These are phyloP conservation scores for Athelia sp. DNA, from an alignment of 1,284 basidiomycete genomes.

Conservation along the genomic window DNA sequence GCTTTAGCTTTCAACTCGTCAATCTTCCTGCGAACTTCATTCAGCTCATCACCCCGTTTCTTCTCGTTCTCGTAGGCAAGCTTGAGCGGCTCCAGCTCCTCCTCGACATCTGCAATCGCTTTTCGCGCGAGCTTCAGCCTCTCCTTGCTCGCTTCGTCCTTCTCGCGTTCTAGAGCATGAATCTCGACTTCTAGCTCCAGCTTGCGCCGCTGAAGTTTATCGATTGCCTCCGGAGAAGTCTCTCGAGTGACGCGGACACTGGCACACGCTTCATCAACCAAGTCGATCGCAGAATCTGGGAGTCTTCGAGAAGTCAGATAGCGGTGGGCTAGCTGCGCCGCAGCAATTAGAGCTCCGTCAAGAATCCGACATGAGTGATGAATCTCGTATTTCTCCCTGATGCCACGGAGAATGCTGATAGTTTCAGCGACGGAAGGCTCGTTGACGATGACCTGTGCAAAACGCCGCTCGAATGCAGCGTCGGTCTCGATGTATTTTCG, in stretches of 20 bases:
- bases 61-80: slow-evolving; percentile 91
- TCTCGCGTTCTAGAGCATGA: slow-evolving; percentile 91
- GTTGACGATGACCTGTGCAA: slow-evolving; percentile 91
- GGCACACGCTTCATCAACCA: slow-evolving; percentile 92
- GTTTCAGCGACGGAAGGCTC: slow-evolving; percentile 91
- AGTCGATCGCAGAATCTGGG: slow-evolving; percentile 89
- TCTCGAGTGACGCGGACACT: slow-evolving; percentile 92
- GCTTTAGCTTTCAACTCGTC: slow-evolving; percentile 92
- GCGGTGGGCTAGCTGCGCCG: slow-evolving; percentile 90
- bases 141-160: slow-evolving; percentile 88
- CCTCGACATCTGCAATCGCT: slow-evolving; percentile 83
- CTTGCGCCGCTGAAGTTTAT: slow-evolving; percentile 89
- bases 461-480: slow-evolving; percentile 90
- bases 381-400: slow-evolving; percentile 78
- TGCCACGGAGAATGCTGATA: slow-evolving; percentile 89
- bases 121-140: slow-evolving; percentile 77
- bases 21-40: slow-evolving; percentile 75
- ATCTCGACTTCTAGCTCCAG: slow-evolving; percentile 95
- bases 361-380: slow-evolving; percentile 91
- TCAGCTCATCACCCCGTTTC: slow-evolving; percentile 82
- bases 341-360: slow-evolving; percentile 87
- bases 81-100: slow-evolving; percentile 85
- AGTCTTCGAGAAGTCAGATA: slow-evolving; percentile 86
- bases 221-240: slow-evolving; percentile 92
- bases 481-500: slow-evolving; percentile 96